Base-by-base conservation (phyloP, 192 early-diverging fungal genomes). In the Umbelopsis isabellina region DNA sequence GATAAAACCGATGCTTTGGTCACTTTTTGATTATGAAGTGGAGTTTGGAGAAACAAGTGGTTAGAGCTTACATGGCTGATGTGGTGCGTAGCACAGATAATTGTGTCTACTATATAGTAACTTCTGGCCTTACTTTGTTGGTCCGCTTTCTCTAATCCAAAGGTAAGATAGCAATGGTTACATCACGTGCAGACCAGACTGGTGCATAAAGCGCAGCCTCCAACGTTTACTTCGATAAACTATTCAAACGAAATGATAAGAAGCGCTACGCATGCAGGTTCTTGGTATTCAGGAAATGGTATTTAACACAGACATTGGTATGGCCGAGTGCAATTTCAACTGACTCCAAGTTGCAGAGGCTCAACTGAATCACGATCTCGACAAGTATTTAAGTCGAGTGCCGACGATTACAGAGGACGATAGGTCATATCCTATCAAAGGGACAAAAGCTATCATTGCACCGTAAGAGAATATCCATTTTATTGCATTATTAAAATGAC, bases 381-480 rank as follows among this genome's bases (percentile, higher is more conserved):
- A 73, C 20, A 49, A 67, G 30, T 92, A 83, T 81, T 72, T 93
- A 47, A 69, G 70, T 47, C 72, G 75, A 13, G 89, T 85, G 0
- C 79, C 83, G 10, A 27, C 46, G 45, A 55, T 37, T 0, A 70
- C 70, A 1, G 45, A 78, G 13, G 53, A 82, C 23, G 65, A 55
- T 21, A 49, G 74, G 27, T 46, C 68, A 1, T 73, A 80, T 49
- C 89, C 87, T 0, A 83, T 85, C 27, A 41, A 72, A 0, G 77
- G 77, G 3, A 80, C 80, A 11, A 77, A 88, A 21, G 93, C 90
- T 12, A 84, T 94, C 65, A 94, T 94, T 72, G 89, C 83, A 25
- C 92, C 92, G 92, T 93, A 82, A 86, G 37, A 41, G 37, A 41
- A 41, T 46, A 47, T 58, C n/a, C n/a, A n/a, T 49, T 13, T 5